These are phyloP conservation scores for Trypanosoma platydactyli DNA, from an alignment of 208 protist genomes.

Conservation along the genomic window DNA sequence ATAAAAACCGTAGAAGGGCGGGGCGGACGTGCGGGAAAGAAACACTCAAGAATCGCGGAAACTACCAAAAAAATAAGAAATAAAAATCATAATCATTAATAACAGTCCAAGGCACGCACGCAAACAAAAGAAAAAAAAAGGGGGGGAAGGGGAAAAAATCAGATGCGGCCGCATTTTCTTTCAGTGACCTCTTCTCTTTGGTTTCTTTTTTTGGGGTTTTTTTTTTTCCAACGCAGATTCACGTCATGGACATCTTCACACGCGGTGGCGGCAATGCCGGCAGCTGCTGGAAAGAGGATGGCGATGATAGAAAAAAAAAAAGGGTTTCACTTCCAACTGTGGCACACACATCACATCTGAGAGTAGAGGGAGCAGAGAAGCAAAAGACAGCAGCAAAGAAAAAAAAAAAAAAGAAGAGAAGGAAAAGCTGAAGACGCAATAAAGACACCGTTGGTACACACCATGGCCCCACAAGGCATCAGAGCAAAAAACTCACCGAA, in stretches of 20 bases:
- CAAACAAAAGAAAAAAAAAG: too few relatives aligned
- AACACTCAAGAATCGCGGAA: too few relatives aligned
- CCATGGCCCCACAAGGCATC: too few relatives aligned
- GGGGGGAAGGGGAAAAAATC: background rate
- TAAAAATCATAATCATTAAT: background rate
- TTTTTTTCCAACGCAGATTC: conserved; percentile 9
- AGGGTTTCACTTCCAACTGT: conserved; percentile 6
- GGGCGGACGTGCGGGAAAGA: too few relatives aligned
- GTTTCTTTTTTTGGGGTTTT: background rate
- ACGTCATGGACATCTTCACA: too few relatives aligned
- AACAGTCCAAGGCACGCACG: too few relatives aligned
- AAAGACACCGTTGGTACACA: too few relatives aligned
- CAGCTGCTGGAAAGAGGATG: conserved; percentile 6
- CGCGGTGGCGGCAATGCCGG: too few relatives aligned
- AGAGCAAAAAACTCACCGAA: too few relatives aligned
- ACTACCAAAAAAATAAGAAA: conserved; percentile 20
- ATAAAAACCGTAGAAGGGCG: too few relatives aligned
- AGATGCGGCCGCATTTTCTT: background rate
- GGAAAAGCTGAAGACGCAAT: too few relatives aligned
- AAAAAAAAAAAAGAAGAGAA: conserved; percentile 16
- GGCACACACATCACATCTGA: conserved; percentile 21
- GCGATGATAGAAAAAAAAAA: conserved; percentile 7
- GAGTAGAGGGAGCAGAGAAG: conserved; percentile 17
- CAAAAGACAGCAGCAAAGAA: conserved; percentile 21
- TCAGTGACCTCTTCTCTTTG: background rate